Percentiles rank a stretch among this genome's conserved stretches.
These are phyloP conservation scores for Cryptococcus depauperatus DNA, from an alignment of 1,284 basidiomycete species.

Conservation along the genomic window DNA sequence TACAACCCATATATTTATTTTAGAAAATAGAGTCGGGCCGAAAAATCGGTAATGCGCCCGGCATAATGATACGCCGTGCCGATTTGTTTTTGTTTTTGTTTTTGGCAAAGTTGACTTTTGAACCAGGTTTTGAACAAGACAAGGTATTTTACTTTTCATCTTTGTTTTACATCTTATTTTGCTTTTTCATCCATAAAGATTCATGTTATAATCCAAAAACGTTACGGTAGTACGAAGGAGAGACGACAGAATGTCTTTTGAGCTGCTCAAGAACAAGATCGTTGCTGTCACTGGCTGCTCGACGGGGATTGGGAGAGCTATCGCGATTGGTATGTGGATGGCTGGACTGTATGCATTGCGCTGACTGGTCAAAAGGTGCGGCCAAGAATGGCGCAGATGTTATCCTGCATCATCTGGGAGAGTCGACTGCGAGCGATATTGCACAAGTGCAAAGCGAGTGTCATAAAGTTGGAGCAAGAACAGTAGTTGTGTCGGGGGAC, in stretches of 20 bases:
- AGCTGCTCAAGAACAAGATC: conserved; percentile 53
- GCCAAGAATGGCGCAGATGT: conserved; percentile 59
- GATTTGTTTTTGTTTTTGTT: too few species aligned
- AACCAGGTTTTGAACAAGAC: too few species aligned
- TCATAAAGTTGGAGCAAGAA: conserved; percentile 42
- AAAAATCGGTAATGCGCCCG: too few species aligned
- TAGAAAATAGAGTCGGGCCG: too few species aligned
- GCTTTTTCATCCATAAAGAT: too few species aligned
- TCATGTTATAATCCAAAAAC: neutral
- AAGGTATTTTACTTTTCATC: too few species aligned
- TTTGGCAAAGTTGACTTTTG: too few species aligned
- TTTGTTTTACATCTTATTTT: too few species aligned
- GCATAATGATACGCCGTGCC: too few species aligned
- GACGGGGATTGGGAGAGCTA: conserved; percentile 72
- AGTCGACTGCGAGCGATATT: conserved; percentile 49
- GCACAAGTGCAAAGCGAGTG: conserved; percentile 51
- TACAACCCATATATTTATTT: too few species aligned
- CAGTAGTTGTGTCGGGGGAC: conserved; percentile 55
- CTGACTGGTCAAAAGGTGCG: conserved; percentile 27
- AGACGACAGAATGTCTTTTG: conserved; percentile 10
- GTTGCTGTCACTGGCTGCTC: conserved; percentile 68
- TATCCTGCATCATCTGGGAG: conserved; percentile 62
- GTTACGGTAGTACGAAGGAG: neutral
- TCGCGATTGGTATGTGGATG: conserved; percentile 55
- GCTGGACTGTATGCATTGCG: neutral